A percentile compares a stretch with the other conserved stretches of the same genome.
Evolutionary conservation across 805 yeast species (phyloP).

Genomic region (Metschnikowia gelsemii): DNA sequence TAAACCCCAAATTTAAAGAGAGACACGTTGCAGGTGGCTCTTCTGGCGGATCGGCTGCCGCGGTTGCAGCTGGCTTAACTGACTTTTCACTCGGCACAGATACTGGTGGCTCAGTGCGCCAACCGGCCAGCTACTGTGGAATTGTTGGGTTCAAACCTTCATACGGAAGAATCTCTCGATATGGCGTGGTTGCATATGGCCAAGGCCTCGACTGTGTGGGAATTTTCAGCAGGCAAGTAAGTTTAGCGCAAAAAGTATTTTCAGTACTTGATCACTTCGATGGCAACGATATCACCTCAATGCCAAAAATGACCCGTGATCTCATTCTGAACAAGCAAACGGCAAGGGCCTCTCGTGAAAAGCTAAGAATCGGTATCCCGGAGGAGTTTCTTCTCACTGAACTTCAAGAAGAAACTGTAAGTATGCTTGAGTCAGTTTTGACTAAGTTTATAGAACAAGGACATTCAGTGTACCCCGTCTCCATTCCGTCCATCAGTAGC

Average conservation of each 20-base stretch:
- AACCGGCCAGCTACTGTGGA: slow-evolving; percentile 88
- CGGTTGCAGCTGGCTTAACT: slow-evolving; percentile 69
- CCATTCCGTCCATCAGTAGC: slow-evolving; percentile 65
- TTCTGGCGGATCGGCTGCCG: slow-evolving; percentile 94
- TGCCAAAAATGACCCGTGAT: slow-evolving; percentile 38
- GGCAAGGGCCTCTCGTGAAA: slow-evolving; percentile 9
- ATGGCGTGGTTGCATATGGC: slow-evolving; percentile 92
- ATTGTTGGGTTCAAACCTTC: slow-evolving; percentile 89
- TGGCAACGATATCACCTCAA: slow-evolving; percentile 74
- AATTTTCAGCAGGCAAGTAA: slow-evolving; percentile 55
- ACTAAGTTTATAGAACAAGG: slow-evolving; percentile 46
- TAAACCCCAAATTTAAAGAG: slow-evolving; percentile 44
- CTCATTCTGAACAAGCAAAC: slow-evolving; percentile 15
- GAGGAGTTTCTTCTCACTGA: slow-evolving; percentile 61
- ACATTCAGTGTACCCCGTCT: slow-evolving; percentile 57
- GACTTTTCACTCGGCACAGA: slow-evolving; percentile 90
- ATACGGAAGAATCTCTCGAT: slow-evolving; percentile 86
- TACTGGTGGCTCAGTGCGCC: slow-evolving; percentile 94
- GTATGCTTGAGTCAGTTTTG: slow-evolving; percentile 49
- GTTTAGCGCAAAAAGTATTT: slow-evolving; percentile 49
- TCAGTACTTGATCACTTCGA: slow-evolving; percentile 60
- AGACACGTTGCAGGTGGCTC: slow-evolving; percentile 74
- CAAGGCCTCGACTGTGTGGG: slow-evolving; percentile 96
- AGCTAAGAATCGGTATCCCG: slow-evolving; percentile 68
- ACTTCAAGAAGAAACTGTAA: slow-evolving; percentile 46